Evolutionary conservation across 148 eudicot species (phyloP), one percentile per base, ranked within the genome.

Genomic region (Diospyros kaki): DNA sequence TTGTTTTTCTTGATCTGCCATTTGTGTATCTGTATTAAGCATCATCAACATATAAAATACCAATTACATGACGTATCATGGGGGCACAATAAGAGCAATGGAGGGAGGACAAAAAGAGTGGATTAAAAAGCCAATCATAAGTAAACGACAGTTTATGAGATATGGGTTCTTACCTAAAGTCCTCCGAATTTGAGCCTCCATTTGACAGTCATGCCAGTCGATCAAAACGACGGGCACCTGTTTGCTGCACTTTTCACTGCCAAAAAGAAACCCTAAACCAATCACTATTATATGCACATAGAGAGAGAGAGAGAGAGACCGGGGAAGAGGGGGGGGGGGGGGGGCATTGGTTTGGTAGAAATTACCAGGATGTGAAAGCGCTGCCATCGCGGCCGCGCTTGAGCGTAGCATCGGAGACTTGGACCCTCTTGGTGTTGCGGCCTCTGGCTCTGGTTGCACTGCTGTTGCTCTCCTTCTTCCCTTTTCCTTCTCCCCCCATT

Each of bases 181-280:
- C 87, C 81, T 87, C 84, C 87, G 87, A 73, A 90, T 86, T 79
- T 85, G 90, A 52, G 96, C 96, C 28, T 92, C 96, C 71, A 85
- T 84, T 44, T 88, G 82, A 67, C 98, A 94, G 61, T 75, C 82
- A 55, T 94, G 98, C 89, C 89, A 85, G 78, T 84, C 89, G 41
- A 94, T 90, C n/a, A 94, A 83, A 1, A 89, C 97, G 38, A 91
- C 92, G 1, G 98, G 84, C 7, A 94, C 98, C 79, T 87, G 84
- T 55, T 83, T 87, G 9, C 83, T 86, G 84, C 98, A 93, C 44
- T 85, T 85, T 58, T 88, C 93, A 75, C 98, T 93, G 92, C 60
- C 1, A 28, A 28, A 28, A 28, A 28, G 28, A 28, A 28, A 28
- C 28, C 60, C 60, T 18, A 56, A 2, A 56, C 8, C 3, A 56